Conservation (phyloP, 73 alveolate species). For the Paramecium tetraurelia region DNA sequence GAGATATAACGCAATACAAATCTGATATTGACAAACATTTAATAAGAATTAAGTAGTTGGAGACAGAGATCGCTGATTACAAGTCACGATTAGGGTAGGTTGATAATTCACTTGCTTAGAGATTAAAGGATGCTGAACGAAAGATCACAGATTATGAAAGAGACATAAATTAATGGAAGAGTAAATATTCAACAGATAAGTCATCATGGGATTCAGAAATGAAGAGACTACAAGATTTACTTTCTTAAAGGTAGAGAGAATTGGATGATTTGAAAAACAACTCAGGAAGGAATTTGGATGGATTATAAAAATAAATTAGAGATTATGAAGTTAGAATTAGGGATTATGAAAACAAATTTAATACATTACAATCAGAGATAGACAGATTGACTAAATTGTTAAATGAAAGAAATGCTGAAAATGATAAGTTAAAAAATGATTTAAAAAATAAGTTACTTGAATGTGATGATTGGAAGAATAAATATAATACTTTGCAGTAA, state of each 20-base stretch:
- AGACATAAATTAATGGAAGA: constrained; percentile 10
- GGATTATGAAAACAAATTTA: constrained; percentile 4
- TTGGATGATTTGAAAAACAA: background rate
- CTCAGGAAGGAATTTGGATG: background rate
- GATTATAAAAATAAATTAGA: background rate
- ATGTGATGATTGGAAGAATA: constrained; percentile 51
- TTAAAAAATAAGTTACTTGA: background rate
- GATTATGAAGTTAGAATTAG: background rate
- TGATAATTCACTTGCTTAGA: background rate
- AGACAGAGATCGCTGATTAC: background rate
- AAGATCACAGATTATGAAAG: background rate
- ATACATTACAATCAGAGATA: background rate
- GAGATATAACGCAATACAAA: constrained; percentile 2
- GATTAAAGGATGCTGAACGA: constrained; percentile 14
- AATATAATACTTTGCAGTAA: background rate
- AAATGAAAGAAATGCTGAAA: constrained; percentile 14
- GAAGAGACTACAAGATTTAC: background rate
- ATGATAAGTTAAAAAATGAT: constrained; percentile 6
- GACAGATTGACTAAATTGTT: background rate
- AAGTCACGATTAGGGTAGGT: constrained; percentile 37
- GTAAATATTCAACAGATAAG: constrained; percentile 22
- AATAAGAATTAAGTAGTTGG: background rate
- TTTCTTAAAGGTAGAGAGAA: background rate
- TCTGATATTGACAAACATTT: constrained; percentile 7
- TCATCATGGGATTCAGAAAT: constrained; percentile 31